Percentiles rank a stretch among this genome's conserved stretches.
phyloP scores from a whole-genome alignment of 1,284 basidiomycete genomes.

The Ganoderma resinaceum region DNA sequence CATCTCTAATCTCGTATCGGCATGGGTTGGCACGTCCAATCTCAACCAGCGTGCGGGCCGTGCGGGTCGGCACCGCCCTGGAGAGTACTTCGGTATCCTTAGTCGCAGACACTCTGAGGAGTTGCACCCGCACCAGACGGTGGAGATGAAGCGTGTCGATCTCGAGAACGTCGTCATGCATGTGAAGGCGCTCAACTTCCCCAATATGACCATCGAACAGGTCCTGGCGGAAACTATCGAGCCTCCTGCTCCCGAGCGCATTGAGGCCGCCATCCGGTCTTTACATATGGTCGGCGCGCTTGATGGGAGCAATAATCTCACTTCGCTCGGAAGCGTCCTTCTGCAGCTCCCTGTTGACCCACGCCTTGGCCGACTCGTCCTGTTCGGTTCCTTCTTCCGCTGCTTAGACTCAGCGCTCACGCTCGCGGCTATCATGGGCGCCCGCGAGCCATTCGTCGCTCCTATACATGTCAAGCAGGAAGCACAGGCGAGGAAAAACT shows the following conservation, averaged over 20 bases:
- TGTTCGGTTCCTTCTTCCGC: conserved; percentile 93
- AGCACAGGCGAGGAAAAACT: conserved; percentile 76
- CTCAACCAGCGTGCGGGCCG: conserved; percentile 94
- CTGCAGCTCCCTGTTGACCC: conserved; percentile 92
- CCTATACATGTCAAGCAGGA: conserved; percentile 76
- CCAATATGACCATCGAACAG: conserved; percentile 87
- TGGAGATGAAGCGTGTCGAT: conserved; percentile 97
- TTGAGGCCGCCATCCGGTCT: conserved; percentile 83
- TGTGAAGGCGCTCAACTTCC: conserved; percentile 95
- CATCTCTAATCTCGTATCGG: conserved; percentile 36
- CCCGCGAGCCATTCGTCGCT: conserved; percentile 90
- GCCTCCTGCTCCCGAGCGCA: conserved; percentile 83
- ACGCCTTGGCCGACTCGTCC: conserved; percentile 88
- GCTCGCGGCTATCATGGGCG: conserved; percentile 89
- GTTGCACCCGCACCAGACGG: conserved; percentile 86
- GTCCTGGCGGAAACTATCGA: conserved; percentile 90
- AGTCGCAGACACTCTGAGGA: conserved; percentile 68
- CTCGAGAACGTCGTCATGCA: conserved; percentile 95
- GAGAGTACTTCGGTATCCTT: conserved; percentile 92
- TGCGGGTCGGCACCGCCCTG: conserved; percentile 91
- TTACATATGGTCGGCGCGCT: conserved; percentile 91
- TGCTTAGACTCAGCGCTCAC: conserved; percentile 92
- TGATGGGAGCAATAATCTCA: conserved; percentile 80
- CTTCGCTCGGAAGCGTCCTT: conserved; percentile 88
- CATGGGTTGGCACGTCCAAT: conserved; percentile 73